These are phyloP conservation scores for Trichoderma sp. DNA, from an alignment of 2,329 filamentous ascomycete species.

Conservation along the genomic window DNA sequence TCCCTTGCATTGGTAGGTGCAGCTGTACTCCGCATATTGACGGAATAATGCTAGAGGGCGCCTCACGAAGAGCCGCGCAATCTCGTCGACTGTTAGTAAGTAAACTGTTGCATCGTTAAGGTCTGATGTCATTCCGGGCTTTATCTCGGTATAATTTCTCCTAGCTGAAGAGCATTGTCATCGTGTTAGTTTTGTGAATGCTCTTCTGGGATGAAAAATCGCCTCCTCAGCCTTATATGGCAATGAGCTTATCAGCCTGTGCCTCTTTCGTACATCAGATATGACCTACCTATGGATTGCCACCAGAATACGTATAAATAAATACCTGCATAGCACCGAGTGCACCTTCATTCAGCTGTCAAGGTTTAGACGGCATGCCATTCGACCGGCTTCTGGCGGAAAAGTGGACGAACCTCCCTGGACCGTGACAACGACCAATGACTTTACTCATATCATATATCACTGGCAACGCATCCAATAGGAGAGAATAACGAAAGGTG, in stretches of 20 bases:
- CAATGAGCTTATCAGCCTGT: background rate
- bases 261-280: too few species aligned
- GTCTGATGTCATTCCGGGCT: background rate
- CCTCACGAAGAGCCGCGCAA: background rate
- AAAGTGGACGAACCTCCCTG: background rate
- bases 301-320: background rate
- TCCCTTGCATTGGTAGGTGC: background rate
- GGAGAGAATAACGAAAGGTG: background rate
- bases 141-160: background rate
- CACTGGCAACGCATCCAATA: background rate
- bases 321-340: background rate
- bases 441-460: background rate
- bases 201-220: background rate
- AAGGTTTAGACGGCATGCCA: background rate
- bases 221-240: background rate
- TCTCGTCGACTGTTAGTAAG: background rate
- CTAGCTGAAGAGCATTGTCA: background rate
- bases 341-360: background rate
- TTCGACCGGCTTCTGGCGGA: background rate
- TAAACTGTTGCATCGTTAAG: background rate
- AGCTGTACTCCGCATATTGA: background rate
- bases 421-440: background rate
- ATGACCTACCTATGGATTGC: background rate
- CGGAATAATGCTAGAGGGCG: background rate
- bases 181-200: background rate